These are phyloP conservation scores for Kalanchoe fedtschenkoi DNA, from an alignment of 164 flowering plant species.

Conservation along the genomic window DNA sequence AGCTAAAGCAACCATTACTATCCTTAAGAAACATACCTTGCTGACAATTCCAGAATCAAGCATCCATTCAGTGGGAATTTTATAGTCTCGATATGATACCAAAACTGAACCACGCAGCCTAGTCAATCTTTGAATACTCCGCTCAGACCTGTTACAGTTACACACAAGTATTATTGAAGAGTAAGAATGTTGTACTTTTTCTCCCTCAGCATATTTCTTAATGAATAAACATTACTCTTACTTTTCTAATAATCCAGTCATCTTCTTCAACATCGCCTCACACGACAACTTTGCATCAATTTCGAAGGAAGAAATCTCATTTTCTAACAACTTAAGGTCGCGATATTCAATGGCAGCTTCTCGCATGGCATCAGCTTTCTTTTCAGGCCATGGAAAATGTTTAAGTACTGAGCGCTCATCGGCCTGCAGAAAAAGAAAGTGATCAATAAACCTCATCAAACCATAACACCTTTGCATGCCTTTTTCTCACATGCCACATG, in stretches of 20 bases:
- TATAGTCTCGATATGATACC: conserved; percentile 29
- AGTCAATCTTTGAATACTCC: conserved; percentile 40
- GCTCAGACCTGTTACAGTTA: conserved; percentile 35
- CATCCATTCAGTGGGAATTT: conserved; percentile 70
- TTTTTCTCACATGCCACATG: background rate
- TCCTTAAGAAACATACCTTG: conserved; percentile 27
- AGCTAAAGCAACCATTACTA: background rate
- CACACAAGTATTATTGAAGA: background rate
- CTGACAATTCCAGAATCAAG: conserved; percentile 53
- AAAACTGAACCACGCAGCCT: conserved; percentile 33
- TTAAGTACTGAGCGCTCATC: conserved; percentile 69
- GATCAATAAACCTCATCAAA: background rate
- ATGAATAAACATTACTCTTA: conserved; percentile 14
- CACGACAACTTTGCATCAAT: conserved; percentile 38
- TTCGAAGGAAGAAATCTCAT: conserved; percentile 34
- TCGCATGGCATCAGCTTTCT: conserved; percentile 62
- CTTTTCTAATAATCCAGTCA: conserved; percentile 52
- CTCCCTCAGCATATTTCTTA: background rate
- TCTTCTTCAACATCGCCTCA: conserved; percentile 48
- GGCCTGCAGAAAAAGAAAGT: conserved; percentile 27
- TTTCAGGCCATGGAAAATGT: conserved; percentile 76
- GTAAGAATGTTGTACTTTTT: background rate
- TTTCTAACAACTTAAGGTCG: conserved; percentile 40
- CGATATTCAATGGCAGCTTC: conserved; percentile 73
- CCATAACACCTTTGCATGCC: background rate